phyloP scores from a whole-genome alignment of 352 stramenopile genomes.

The Phytopythium montanum region DNA sequence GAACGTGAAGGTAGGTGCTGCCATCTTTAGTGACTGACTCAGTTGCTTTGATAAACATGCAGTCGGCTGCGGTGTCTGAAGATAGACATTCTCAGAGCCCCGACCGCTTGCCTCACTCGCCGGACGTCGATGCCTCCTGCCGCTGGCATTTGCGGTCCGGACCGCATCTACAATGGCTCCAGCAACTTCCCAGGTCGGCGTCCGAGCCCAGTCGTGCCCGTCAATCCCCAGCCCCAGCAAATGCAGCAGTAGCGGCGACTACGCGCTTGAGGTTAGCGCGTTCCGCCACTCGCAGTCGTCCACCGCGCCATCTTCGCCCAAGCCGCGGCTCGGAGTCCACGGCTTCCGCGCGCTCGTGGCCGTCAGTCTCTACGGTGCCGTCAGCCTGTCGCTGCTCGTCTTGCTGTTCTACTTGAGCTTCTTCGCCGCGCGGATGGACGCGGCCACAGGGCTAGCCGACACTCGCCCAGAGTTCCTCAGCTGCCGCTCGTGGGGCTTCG shows the following conservation, averaged over 20 bases:
- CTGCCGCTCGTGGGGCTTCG: conserved; percentile 67
- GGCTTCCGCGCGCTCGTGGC: conserved; percentile 23
- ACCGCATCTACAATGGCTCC: too few species aligned
- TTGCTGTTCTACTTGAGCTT: conserved; percentile 75
- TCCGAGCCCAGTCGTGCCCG: background rate
- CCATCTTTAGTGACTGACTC: background rate
- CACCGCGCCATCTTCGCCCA: background rate
- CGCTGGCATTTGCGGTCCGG: too few species aligned
- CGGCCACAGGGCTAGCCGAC: conserved; percentile 11
- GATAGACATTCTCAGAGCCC: background rate
- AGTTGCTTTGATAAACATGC: background rate
- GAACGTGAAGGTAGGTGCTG: background rate
- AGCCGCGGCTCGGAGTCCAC: background rate
- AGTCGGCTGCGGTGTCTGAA: background rate
- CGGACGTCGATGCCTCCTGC: too few species aligned
- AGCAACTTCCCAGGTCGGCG: background rate
- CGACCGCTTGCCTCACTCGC: background rate
- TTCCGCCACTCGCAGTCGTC: background rate
- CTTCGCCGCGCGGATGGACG: conserved; percentile 61
- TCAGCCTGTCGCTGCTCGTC: conserved; percentile 37
- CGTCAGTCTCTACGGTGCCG: conserved; percentile 38
- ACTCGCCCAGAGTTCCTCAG: conserved; percentile 48
- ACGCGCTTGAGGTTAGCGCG: too few species aligned
- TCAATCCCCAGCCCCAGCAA: background rate
- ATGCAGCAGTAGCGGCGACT: background rate